phyloP scores from a whole-genome alignment of 768 basidiomycete genomes.

The Dioszegia crocea region DNA sequence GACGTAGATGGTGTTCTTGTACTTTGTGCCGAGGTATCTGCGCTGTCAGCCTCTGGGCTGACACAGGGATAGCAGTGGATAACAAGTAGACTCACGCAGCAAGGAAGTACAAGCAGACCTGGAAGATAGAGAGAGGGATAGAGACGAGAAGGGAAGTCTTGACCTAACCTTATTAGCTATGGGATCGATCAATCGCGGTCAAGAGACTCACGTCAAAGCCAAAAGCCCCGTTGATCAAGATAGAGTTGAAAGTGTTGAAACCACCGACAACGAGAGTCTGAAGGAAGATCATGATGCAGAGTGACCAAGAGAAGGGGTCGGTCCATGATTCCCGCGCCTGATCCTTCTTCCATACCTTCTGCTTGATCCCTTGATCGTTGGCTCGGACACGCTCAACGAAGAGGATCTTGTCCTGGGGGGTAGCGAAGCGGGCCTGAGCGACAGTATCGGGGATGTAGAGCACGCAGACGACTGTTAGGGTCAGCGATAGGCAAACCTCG shows the following conservation, averaged over 20 bases:
- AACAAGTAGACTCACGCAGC: background rate
- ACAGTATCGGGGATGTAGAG: conserved; percentile 26
- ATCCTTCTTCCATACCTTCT: conserved; percentile 53
- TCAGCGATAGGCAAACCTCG: background rate
- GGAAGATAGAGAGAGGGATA: conserved; percentile 16
- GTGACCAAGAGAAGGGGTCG: conserved; percentile 55
- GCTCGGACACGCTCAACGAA: conserved; percentile 57
- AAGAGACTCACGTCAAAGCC: conserved; percentile 33
- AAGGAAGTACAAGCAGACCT: conserved; percentile 14
- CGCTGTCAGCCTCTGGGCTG: background rate
- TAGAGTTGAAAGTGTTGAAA: conserved; percentile 25
- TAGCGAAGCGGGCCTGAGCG: conserved; percentile 13
- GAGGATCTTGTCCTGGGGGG: conserved; percentile 53
- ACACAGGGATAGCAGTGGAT: too few relatives aligned
- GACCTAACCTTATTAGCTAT: background rate
- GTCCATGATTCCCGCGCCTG: conserved; percentile 53
- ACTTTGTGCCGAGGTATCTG: background rate
- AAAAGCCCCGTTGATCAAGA: conserved; percentile 29
- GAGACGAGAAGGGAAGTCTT: conserved; percentile 47
- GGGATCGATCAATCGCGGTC: background rate
- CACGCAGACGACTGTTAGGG: conserved; percentile 8
- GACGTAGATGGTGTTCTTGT: conserved; percentile 52
- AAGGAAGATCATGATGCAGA: conserved; percentile 54
- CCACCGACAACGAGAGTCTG: conserved; percentile 46
- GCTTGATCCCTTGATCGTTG: conserved; percentile 58